Evolutionary conservation across 805 yeast genomes (phyloP).

Genomic region (Maudiozyma turicensis): DNA sequence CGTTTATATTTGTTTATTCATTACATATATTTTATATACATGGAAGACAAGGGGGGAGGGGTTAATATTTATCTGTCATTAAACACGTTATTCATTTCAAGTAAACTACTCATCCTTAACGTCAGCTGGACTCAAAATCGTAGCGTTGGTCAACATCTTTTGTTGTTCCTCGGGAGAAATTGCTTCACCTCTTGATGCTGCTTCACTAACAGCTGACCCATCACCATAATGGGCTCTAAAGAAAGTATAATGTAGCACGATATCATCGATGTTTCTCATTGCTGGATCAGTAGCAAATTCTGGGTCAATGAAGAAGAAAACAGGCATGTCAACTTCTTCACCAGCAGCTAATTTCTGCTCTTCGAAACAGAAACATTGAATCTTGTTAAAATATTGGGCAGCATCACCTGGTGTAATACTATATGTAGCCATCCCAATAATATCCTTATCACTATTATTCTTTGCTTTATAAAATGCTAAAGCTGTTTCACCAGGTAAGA

Average conservation of each 20-base stretch:
- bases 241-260: constrained; percentile 86
- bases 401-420: constrained; percentile 94
- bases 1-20: no score
- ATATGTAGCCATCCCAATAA: constrained; percentile 97
- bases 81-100: no score
- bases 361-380: constrained; percentile 97
- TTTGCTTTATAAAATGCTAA: constrained; percentile 90
- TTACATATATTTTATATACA: not conserved
- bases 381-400: constrained; percentile 92
- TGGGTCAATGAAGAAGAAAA: constrained; percentile 93
- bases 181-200: constrained; percentile 10
- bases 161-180: constrained; percentile 9
- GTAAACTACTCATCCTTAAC: not conserved
- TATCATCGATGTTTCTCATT: constrained; percentile 83
- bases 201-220: constrained; percentile 29
- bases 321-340: constrained; percentile 98
- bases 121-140: constrained; percentile 12
- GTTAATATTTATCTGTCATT: no score
- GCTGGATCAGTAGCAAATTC: constrained; percentile 89
- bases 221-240: constrained; percentile 50
- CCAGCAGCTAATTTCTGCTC: constrained; percentile 91
- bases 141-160: constrained; percentile 9
- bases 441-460: constrained; percentile 75
- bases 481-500: constrained; percentile 96
- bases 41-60: not conserved